phyloP scores from a whole-genome alignment of 208 protist species.

The Strigomonas galati region DNA sequence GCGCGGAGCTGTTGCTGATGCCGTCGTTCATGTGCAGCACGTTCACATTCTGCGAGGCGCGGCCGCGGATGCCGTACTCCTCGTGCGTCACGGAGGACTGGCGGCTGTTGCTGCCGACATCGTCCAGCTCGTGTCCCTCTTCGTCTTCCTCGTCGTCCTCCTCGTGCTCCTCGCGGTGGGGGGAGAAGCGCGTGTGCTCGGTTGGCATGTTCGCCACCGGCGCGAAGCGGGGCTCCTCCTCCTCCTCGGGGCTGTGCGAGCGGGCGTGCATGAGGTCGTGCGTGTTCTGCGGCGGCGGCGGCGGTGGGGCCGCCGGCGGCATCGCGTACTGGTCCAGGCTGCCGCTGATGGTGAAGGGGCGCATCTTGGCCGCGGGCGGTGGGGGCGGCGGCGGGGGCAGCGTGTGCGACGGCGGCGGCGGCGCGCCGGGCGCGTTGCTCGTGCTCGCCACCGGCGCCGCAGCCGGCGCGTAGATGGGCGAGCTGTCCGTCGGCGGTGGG shows the following conservation, averaged over 20 bases:
- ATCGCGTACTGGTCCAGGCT: slow-evolving; percentile 18
- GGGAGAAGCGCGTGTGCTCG: background rate
- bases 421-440: too few species aligned
- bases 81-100: slow-evolving; percentile 6
- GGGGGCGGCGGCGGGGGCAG: background rate
- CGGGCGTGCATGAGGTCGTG: slow-evolving; percentile 21
- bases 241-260: background rate
- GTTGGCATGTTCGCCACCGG: slow-evolving; percentile 1
- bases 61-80: background rate
- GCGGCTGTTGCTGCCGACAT: slow-evolving; percentile 7
- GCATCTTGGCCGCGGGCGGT: background rate
- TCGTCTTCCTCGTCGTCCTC: background rate
- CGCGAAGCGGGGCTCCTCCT: background rate
- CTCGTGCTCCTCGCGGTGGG: slow-evolving; percentile 6
- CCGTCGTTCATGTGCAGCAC: too few species aligned
- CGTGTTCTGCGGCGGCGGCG: slow-evolving; percentile 19
- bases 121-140: background rate
- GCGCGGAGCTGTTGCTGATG: too few species aligned
- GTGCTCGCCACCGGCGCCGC: too few species aligned
- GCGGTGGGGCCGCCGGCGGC: slow-evolving; percentile 21
- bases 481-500: background rate
- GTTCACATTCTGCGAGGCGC: background rate
- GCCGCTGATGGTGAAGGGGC: background rate
- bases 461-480: background rate
- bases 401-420: background rate